Evolutionary conservation across 768 basidiomycete genomes (phyloP), one percentile per base, ranked within the genome.

Genomic region (Heimioporus sp.): DNA sequence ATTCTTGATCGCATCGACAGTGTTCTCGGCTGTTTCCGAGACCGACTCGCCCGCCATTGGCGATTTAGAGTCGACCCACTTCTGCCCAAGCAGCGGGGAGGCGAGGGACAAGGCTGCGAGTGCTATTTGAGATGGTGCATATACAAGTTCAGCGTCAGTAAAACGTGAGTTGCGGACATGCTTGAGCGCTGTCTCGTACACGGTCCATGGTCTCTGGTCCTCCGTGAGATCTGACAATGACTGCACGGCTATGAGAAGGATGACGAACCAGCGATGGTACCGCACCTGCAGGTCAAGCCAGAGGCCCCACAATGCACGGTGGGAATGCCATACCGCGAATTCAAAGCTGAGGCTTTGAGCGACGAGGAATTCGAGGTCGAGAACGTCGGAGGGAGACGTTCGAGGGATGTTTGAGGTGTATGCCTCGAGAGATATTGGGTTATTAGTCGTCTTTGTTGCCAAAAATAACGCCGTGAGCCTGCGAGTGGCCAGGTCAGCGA

Each of bases 361-460:
- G 6, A 99, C 89, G 34, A 97, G 83, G 66, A 98, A 98, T 68
- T 99, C 97, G 34, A 98, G 82, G 51, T 93, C 89, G 51, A 98
- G 82, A 15, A 99, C 89, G 62, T 98, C 94, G 6, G 82, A 81
- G 2, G 88, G 80, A 5, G 76, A 73, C 1, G 92, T 90, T 60
- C 85, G 90, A 1, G 90, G 90, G 56, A 98, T 93, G 58, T 86
- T 83, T 2, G 81, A 74, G 0, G 88, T 86, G 70, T 95, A 98
- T 2, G 80, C 72, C 56, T 96, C 93, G 54, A 99, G 75, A 4
- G 91, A 84, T 55, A 98, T 90, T 1, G 90, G 87, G 59, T 89
- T 83, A 61, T 98, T 98, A n/a, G 92, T 95, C 7, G 97, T 98
- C 74, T 99, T 99, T 19, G 93, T 87, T 0, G 97, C 94, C 46